Conservation (phyloP, 306 rosid genomes). For the Dryas drummondii region DNA sequence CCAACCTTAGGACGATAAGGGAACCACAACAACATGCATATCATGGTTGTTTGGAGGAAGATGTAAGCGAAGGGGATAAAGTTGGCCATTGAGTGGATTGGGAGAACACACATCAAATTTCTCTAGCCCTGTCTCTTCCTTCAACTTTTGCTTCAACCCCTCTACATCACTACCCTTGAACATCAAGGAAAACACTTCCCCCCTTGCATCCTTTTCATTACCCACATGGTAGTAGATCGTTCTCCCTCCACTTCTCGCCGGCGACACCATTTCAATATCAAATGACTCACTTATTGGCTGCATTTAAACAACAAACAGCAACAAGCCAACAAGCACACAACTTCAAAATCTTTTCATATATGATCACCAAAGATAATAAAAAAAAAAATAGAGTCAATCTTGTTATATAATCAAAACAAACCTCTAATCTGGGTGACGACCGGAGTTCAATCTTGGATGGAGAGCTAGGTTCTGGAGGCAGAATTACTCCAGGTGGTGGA, state of each 20-base stretch:
- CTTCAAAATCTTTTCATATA: not conserved
- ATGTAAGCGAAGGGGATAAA: conserved; percentile 75
- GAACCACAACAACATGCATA: conserved; percentile 73
- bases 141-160: conserved; percentile 53
- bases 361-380: not conserved
- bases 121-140: conserved; percentile 48
- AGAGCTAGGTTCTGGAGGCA: conserved; percentile 1
- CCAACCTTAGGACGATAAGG: conserved; percentile 41
- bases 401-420: conserved; percentile 24
- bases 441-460: conserved; percentile 38
- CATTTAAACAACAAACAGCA: conserved; percentile 2
- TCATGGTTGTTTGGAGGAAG: conserved; percentile 74
- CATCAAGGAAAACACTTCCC: conserved; percentile 43
- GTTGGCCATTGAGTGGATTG: conserved; percentile 70
- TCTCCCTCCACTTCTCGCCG: conserved; percentile 52
- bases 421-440: conserved; percentile 40
- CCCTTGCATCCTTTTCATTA: conserved; percentile 51
- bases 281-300: conserved; percentile 19
- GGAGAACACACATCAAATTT: conserved; percentile 66
- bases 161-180: conserved; percentile 58
- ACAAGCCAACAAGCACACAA: not conserved
- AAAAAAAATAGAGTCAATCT: not conserved
- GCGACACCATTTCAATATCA: conserved; percentile 5
- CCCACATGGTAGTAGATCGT: conserved; percentile 58
- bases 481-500: conserved; percentile 11